These are phyloP conservation scores for Phytophthora uliginosa DNA, from an alignment of 352 stramenopile genomes.

Conservation along the genomic window DNA sequence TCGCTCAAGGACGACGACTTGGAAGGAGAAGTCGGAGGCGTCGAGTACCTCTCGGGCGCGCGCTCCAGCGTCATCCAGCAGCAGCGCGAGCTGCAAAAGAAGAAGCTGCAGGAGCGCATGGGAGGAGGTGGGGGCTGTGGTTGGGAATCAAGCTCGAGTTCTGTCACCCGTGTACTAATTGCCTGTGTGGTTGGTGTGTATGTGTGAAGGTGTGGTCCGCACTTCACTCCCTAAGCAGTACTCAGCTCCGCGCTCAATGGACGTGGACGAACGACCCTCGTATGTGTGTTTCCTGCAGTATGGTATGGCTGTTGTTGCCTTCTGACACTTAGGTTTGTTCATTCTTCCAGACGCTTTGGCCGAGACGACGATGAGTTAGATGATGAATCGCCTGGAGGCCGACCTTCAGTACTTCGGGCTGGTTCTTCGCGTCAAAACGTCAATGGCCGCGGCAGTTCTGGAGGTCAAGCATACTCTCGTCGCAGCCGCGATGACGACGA, in stretches of 20 bases:
- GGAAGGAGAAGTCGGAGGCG: conserved; percentile 56
- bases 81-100: conserved; percentile 89
- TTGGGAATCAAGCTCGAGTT: neutral
- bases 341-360: conserved; percentile 65
- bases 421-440: conserved; percentile 29
- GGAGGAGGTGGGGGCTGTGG: conserved; percentile 58
- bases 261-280: conserved; percentile 88
- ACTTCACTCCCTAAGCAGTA: conserved; percentile 84
- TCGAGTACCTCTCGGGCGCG: conserved; percentile 70
- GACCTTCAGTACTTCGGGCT: conserved; percentile 32
- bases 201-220: conserved; percentile 66
- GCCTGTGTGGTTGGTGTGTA: neutral
- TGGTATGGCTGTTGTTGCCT: neutral
- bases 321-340: neutral
- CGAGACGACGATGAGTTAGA: conserved; percentile 74
- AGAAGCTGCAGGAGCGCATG: conserved; percentile 89
- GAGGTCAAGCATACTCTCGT: conserved; percentile 34
- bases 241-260: conserved; percentile 74
- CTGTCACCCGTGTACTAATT: conserved; percentile 2
- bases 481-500: conserved; percentile 54
- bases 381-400: conserved; percentile 44
- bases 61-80: conserved; percentile 87
- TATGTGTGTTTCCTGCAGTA: conserved; percentile 32
- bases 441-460: conserved; percentile 18
- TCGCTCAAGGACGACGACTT: conserved; percentile 86